Evolutionary conservation across 768 basidiomycete species (phyloP), one percentile per base, ranked within the genome.

Genomic region (Podaxis sp.): DNA sequence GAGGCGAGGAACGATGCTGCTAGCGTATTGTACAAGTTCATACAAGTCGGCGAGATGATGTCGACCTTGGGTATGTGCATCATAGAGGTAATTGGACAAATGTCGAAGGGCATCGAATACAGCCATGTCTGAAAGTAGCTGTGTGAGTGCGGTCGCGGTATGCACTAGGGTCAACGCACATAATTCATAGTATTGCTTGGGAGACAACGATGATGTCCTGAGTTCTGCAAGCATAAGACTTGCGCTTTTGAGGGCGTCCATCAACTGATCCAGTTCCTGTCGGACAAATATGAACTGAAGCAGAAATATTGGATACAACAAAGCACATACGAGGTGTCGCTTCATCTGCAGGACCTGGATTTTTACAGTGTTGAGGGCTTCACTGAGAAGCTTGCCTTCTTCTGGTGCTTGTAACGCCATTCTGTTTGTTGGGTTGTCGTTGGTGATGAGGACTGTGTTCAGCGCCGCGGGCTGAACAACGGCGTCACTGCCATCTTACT

Each of bases 1-100:
- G 38, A 93, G 82, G 17, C 95, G 87, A 26, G 95, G 95, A 54
- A 96, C 89, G 73, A 97, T 96, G 74, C 96, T 96, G 72, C 95
- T 94, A 38, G 95, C 95, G 73, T 96, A 99, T 85, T 99, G 97
- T n/a, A 99, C 97, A 66, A 99, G 87, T 74, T 99, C 97, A 77
- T 99, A 99, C 49, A 99, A 82, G 82, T 99, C 97, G 51, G 97
- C 97, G 62, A 99, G 86, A 68, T 99, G 97, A 73, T 99, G 96
- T 72, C 90, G 86, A 55, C 90, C 88, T 64, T 91, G 87, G 24
- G 86, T 88, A 77, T 99, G 97, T 2, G 96, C 96, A 64, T 99
- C 97, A 70, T 93, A 95, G 64, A 99, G 87, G 75, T 98, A 99
- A 72, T 95, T 96, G 30, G 95, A 92, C 58, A 99, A 87, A 72